A percentile compares a stretch with the other conserved stretches of the same genome.
Conservation (phyloP, 2,329 filamentous ascomycete species). For the Colletotrichum navitas region DNA sequence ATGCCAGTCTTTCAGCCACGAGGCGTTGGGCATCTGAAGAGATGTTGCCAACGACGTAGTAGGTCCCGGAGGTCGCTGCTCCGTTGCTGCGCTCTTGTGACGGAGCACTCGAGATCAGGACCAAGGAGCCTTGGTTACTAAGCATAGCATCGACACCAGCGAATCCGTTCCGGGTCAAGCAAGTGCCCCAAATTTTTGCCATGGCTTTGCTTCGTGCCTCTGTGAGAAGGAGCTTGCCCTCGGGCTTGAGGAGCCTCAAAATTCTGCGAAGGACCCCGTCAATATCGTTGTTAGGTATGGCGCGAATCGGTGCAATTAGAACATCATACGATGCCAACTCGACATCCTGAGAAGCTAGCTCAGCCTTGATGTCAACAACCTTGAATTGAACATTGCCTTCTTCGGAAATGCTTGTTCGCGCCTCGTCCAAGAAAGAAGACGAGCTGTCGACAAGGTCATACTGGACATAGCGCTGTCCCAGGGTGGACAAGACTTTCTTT, state of each 20-base stretch:
- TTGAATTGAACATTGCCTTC: constrained; percentile 45
- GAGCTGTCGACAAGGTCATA: constrained; percentile 46
- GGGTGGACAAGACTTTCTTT: constrained; percentile 42
- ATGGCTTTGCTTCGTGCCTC: not conserved
- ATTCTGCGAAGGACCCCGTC: constrained; percentile 45
- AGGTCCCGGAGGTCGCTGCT: not conserved
- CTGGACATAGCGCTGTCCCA: constrained; percentile 6
- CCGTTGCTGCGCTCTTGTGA: not conserved
- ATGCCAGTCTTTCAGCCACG: not conserved
- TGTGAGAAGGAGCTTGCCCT: constrained; percentile 46
- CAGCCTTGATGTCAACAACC: constrained; percentile 50
- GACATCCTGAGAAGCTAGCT: constrained; percentile 46
- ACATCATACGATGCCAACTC: constrained; percentile 46
- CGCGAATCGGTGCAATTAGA: constrained; percentile 45
- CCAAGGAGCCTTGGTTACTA: not conserved
- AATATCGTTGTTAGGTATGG: constrained; percentile 23
- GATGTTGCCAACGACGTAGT: not conserved
- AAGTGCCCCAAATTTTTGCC: not conserved
- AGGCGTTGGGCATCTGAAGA: not conserved
- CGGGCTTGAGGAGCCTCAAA: constrained; percentile 46
- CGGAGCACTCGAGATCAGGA: constrained; percentile 2
- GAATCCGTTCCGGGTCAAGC: not conserved
- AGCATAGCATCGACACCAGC: constrained; percentile 1
- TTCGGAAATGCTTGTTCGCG: not conserved
- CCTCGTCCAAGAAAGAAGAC: constrained; percentile 41